Evolutionary conservation across 495 filamentous ascomycete genomes (phyloP).

Genomic region (Penicillium daleae): DNA sequence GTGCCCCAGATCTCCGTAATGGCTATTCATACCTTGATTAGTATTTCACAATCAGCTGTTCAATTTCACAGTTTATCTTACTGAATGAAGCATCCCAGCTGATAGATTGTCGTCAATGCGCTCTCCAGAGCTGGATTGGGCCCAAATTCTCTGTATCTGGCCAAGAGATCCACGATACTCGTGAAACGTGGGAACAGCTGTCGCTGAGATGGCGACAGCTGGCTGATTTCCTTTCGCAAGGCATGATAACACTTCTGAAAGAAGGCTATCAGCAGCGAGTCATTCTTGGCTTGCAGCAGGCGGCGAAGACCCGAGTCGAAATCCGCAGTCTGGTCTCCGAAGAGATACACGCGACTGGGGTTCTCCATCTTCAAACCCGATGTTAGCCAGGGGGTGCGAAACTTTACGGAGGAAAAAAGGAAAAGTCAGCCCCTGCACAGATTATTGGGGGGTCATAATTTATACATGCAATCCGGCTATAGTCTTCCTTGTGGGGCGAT

Average conservation of each 20-base stretch:
- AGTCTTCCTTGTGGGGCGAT: conserved; percentile 13
- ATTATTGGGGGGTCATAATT: conserved; percentile 23
- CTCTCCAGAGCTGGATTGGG: conserved; percentile 66
- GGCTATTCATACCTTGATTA: conserved; percentile 29
- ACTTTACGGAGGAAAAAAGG: conserved; percentile 22
- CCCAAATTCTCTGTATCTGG: conserved; percentile 62
- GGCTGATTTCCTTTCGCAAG: conserved; percentile 65
- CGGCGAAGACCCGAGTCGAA: conserved; percentile 67
- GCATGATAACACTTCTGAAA: conserved; percentile 64
- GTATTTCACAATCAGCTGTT: neutral
- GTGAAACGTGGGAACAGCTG: conserved; percentile 68
- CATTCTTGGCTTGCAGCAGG: conserved; percentile 65
- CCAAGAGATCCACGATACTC: conserved; percentile 70
- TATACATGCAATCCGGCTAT: conserved; percentile 22
- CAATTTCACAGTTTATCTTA: conserved; percentile 42
- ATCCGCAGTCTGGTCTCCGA: conserved; percentile 81
- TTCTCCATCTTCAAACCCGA: conserved; percentile 37
- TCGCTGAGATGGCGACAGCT: conserved; percentile 61
- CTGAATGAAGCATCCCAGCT: conserved; percentile 78
- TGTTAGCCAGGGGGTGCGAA: conserved; percentile 18
- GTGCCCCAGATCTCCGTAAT: conserved; percentile 56
- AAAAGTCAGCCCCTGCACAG: conserved; percentile 1
- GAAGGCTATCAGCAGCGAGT: conserved; percentile 66
- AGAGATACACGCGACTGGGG: conserved; percentile 52
- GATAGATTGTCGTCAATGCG: conserved; percentile 68